Conservation (phyloP, 2,329 filamentous ascomycete genomes). For the Pyricularia sp. region DNA sequence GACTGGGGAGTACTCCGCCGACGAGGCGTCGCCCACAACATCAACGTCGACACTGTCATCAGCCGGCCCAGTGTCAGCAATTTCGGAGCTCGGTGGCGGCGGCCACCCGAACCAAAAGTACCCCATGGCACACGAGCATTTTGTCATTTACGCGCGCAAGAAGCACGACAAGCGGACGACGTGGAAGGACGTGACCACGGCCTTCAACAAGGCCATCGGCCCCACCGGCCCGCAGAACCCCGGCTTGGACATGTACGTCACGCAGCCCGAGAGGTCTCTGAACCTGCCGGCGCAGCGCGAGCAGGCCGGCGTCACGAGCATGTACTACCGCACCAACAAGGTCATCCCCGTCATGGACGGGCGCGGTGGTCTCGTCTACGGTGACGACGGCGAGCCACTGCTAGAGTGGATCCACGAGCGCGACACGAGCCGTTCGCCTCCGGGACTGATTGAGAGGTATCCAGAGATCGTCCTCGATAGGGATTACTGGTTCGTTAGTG, state of each 20-base stretch:
- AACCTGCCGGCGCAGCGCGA: neutral
- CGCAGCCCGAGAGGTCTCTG: neutral
- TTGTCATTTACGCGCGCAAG: neutral
- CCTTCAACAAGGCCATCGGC: conserved; percentile 1
- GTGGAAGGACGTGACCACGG: neutral
- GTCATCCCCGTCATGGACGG: conserved; percentile 1
- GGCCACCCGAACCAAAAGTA: neutral
- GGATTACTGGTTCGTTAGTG: conserved; percentile 16
- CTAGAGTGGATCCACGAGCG: neutral
- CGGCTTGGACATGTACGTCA: neutral
- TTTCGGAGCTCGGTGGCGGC: neutral
- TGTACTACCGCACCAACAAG: conserved; percentile 3
- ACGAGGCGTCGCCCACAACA: neutral
- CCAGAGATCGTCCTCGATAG: conserved; percentile 14
- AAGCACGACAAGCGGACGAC: neutral
- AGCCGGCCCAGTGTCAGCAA: neutral
- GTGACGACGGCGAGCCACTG: neutral
- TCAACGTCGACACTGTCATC: neutral
- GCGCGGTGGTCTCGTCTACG: neutral
- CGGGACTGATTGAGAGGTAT: conserved; percentile 17
- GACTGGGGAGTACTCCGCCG: neutral
- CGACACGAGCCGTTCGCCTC: conserved; percentile 17
- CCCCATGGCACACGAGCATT: conserved; percentile 1
- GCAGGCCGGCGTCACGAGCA: conserved; percentile 1
- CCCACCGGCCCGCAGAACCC: neutral